phyloP scores from a whole-genome alignment of 345 rosid species.

The Psidium guajava region DNA sequence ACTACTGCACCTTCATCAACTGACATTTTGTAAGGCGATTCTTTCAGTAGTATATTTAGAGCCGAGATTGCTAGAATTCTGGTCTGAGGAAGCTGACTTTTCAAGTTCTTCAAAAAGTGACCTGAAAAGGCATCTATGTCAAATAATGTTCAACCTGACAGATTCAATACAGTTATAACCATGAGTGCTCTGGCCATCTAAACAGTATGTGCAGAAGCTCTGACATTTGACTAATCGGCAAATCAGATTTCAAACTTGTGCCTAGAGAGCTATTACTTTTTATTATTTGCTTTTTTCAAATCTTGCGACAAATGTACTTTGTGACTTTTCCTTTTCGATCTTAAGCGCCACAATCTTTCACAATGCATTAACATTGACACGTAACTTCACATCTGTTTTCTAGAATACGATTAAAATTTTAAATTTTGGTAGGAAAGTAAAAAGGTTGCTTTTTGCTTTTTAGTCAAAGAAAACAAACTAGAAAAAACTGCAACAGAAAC shows the following conservation, averaged over 20 bases:
- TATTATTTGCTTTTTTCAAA: not conserved
- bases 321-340: not conserved
- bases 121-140: conserved; percentile 38
- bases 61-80: conserved; percentile 98
- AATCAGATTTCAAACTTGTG: not conserved
- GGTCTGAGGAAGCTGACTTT: conserved; percentile 98
- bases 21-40: conserved; percentile 75
- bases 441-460: not conserved
- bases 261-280: not conserved
- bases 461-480: not conserved
- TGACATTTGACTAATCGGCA: not conserved
- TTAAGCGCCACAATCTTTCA: not conserved
- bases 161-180: not conserved
- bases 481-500: not conserved
- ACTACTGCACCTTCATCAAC: conserved; percentile 26
- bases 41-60: conserved; percentile 79
- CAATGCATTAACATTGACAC: not conserved
- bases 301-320: not conserved
- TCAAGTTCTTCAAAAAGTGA: conserved; percentile 85
- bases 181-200: not conserved
- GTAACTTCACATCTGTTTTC: not conserved
- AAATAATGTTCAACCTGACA: not conserved
- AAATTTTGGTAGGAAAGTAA: not conserved
- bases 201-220: not conserved
- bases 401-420: not conserved